Percentiles rank a stretch among this genome's conserved stretches.
These are phyloP conservation scores for Leishmania tropica DNA, from an alignment of 208 protist genomes.

Conservation along the genomic window DNA sequence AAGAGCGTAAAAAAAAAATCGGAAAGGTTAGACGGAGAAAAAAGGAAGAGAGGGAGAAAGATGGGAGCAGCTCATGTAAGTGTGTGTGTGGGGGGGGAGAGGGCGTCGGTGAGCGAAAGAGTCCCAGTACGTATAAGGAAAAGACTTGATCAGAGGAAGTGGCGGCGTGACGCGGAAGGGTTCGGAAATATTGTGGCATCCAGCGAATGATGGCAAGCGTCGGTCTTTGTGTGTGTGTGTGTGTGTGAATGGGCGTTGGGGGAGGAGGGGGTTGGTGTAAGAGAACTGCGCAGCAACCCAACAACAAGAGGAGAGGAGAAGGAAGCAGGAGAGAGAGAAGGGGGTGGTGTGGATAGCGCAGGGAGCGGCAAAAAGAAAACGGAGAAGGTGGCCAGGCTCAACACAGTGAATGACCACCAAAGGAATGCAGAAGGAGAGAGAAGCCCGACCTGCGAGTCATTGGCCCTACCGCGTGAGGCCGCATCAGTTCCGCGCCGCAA, in stretches of 20 bases:
- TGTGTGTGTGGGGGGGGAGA: neutral
- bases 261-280: neutral
- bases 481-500: neutral
- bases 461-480: neutral
- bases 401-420: neutral
- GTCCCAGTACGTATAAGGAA: slow-evolving; percentile 1
- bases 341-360: neutral
- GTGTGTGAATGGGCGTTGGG: neutral
- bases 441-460: neutral
- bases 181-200: neutral
- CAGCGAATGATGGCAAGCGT: neutral
- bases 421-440: neutral
- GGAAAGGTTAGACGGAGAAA: neutral
- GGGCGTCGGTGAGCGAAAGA: neutral
- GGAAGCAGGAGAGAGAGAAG: neutral
- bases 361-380: too few relatives aligned
- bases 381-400: neutral
- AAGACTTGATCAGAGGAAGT: slow-evolving; percentile 14
- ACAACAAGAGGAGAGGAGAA: neutral
- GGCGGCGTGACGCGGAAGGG: neutral
- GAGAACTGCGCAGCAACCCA: neutral
- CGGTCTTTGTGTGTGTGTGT: neutral
- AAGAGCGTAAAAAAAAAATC: neutral
- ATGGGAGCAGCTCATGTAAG: neutral
- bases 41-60: neutral